phyloP scores from a whole-genome alignment of 805 yeast genomes.

The Candida parachauliodes region DNA sequence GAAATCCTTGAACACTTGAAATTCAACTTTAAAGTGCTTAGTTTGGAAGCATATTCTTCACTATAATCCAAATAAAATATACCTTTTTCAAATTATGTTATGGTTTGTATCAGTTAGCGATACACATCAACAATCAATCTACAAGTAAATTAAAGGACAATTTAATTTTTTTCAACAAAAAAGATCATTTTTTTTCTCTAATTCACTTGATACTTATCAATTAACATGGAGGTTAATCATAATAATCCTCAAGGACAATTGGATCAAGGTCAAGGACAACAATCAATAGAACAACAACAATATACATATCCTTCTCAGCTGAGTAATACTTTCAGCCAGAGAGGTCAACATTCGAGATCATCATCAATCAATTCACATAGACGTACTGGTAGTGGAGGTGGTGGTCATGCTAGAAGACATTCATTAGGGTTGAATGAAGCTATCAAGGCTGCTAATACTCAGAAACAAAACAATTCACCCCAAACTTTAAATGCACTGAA shows the following conservation, averaged over 20 bases:
- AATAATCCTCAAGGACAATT: constrained; percentile 80
- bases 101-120: too few species aligned
- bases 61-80: too few species aligned
- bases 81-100: too few species aligned
- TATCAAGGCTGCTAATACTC: constrained; percentile 93
- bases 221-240: constrained; percentile 3
- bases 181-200: background rate
- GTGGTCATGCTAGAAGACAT: constrained; percentile 87
- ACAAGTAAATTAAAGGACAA: too few species aligned
- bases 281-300: constrained; percentile 40
- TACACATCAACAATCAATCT: too few species aligned
- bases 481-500: constrained; percentile 12
- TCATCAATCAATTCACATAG: constrained; percentile 28
- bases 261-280: constrained; percentile 89
- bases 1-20: too few species aligned
- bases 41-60: too few species aligned
- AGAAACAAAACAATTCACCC: constrained; percentile 46
- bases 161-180: background rate
- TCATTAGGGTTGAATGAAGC: constrained; percentile 91
- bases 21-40: too few species aligned
- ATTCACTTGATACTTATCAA: constrained; percentile 15
- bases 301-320: constrained; percentile 6
- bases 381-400: constrained; percentile 30
- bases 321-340: background rate
- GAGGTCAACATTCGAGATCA: constrained; percentile 33